Base-by-base conservation (phyloP, 176 grass and related monocot genomes). In the Eragrostis curvula region DNA sequence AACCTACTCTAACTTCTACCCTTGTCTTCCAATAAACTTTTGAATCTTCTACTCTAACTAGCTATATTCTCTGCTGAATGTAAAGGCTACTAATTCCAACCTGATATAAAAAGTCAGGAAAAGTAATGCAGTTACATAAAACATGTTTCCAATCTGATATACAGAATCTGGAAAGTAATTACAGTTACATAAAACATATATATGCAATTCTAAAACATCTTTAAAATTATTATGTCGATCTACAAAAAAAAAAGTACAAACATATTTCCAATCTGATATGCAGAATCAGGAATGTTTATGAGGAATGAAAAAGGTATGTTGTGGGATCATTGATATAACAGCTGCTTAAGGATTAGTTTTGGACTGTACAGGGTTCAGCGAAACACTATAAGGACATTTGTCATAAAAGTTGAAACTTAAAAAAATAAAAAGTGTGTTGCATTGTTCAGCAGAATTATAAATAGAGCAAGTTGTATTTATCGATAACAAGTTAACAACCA, bases 21-120 rank as follows among this genome's bases (percentile, higher is more conserved):
- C 12, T 17, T 49, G 13, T 28, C 49, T 50, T 70, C 4, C 2
- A 8, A 68, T 44, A 8, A 46, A 6, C n/a, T 15, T 25, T 70
- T 70, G 45, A 44, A 40, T 68, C 10, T 36, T 36, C 9, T 9
- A 18, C 18, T 69, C 43, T 68, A 68, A 44, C 11, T 44, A 68
- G 5, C 5, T 46, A 57, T 17, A 42, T 67, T 81, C 3, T 87
- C 41, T 49, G 15, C 41, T 75, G 46, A 79, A 74, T 48, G 16
- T 30, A 52, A 61, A 63, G 2, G 66, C 15, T 70, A 16, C 30
- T 20, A 16, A 50, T 52, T 57, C 64, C 25, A 55, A 21, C 56
- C 25, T 27, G 32, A 59, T 28, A 75, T 10, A 43, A 6, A 21
- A 57, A 61, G 78, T 16, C 55, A 67, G 11, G 47, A 66, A 4